Conservation (phyloP, 306 rosid species). For the Dalbergia cochinchinensis region DNA sequence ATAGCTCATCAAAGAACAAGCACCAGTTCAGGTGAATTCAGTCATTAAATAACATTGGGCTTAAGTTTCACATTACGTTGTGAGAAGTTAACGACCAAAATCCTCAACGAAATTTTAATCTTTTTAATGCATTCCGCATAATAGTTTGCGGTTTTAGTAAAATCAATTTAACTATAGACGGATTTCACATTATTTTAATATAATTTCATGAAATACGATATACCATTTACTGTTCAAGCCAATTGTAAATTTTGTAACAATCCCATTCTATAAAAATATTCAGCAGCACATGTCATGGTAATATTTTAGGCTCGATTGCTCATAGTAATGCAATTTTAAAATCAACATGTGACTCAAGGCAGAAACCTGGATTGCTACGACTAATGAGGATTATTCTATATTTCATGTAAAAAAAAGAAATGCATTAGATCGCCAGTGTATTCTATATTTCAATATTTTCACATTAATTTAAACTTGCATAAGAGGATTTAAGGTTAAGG, state of each 20-base stretch:
- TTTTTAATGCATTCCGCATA: background rate
- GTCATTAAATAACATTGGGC: background rate
- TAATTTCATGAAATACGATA: background rate
- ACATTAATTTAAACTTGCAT: no score
- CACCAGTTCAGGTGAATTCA: background rate
- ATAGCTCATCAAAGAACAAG: background rate
- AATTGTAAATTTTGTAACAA: background rate
- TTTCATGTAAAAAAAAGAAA: no score
- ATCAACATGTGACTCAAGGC: constrained; percentile 40
- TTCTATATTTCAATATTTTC: no score
- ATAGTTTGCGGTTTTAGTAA: background rate
- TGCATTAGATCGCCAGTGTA: no score
- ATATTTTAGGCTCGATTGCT: constrained; percentile 29
- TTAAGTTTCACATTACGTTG: background rate
- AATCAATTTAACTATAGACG: background rate
- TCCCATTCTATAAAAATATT: background rate
- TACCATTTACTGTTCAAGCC: background rate
- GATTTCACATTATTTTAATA: background rate
- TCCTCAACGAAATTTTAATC: background rate
- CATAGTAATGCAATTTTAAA: constrained; percentile 33
- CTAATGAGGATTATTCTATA: background rate
- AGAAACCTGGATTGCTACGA: constrained; percentile 22
- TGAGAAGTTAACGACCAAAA: background rate
- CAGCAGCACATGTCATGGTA: constrained; percentile 27
- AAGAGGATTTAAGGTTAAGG: no score